Conservation (phyloP, 768 basidiomycete genomes). For the Lentinus brumalis region DNA sequence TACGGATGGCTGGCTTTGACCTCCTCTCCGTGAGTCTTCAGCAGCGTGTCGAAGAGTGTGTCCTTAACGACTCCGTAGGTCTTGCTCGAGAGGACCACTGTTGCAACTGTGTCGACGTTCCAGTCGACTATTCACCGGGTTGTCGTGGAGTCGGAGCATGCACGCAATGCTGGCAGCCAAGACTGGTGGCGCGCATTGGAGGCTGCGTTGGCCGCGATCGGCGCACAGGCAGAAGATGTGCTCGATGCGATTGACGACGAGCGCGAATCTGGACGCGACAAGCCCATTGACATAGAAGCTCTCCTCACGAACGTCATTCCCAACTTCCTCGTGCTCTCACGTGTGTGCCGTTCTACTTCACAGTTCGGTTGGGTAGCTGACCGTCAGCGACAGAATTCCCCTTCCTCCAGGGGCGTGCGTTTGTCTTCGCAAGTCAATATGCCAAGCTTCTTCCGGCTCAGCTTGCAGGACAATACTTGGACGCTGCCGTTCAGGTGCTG, state of each 20-base stretch:
- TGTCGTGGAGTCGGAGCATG: constrained; percentile 57
- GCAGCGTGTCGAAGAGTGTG: neutral
- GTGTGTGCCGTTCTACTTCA: constrained; percentile 45
- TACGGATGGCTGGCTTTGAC: constrained; percentile 85
- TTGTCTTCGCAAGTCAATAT: constrained; percentile 93
- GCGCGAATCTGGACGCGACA: constrained; percentile 57
- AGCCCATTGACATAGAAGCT: constrained; percentile 75
- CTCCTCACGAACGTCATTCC: constrained; percentile 82
- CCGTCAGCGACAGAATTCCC: constrained; percentile 62
- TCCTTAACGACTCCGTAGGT: constrained; percentile 4
- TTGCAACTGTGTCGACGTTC: constrained; percentile 52
- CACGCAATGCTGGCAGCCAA: constrained; percentile 52
- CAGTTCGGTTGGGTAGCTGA: neutral
- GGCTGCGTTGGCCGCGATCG: constrained; percentile 78
- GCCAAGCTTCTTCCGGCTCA: constrained; percentile 69
- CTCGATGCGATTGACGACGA: constrained; percentile 80
- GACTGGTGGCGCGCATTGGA: constrained; percentile 95
- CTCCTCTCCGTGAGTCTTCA: constrained; percentile 61
- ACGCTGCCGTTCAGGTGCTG: constrained; percentile 83
- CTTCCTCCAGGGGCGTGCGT: constrained; percentile 93
- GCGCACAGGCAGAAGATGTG: constrained; percentile 77
- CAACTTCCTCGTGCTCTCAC: constrained; percentile 65
- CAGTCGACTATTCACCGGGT: constrained; percentile 55
- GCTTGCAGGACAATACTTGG: constrained; percentile 83
- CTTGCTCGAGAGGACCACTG: constrained; percentile 56